These are phyloP conservation scores for Candida sp. DNA, from an alignment of 1,139 yeast genomes.

Conservation along the genomic window DNA sequence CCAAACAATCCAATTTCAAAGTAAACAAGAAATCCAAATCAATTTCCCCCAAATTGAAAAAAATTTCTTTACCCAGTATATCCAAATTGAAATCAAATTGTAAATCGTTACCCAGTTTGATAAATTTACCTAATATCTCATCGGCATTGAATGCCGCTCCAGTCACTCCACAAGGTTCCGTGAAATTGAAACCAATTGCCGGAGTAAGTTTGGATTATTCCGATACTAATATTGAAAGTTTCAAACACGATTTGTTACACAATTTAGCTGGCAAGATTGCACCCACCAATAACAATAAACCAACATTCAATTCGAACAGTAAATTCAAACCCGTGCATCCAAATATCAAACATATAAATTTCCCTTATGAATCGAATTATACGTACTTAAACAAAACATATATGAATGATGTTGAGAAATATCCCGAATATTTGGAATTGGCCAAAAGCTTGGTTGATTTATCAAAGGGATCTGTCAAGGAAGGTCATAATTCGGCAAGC, in stretches of 20 bases:
- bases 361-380: constrained; percentile 55
- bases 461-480: constrained; percentile 14
- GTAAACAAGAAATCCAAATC: background rate
- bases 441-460: constrained; percentile 43
- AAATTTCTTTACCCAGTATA: constrained; percentile 1
- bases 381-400: constrained; percentile 47
- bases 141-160: constrained; percentile 30
- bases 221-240: constrained; percentile 47
- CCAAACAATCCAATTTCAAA: background rate
- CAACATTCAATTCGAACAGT: constrained; percentile 40
- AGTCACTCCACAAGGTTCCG: constrained; percentile 21
- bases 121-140: constrained; percentile 38
- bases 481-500: background rate
- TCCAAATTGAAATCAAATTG: background rate
- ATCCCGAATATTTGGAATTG: constrained; percentile 47
- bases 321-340: constrained; percentile 27
- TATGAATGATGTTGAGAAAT: constrained; percentile 40
- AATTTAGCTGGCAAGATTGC: constrained; percentile 10
- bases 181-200: constrained; percentile 29
- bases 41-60: background rate
- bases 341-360: constrained; percentile 31
- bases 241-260: constrained; percentile 43
- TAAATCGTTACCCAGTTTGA: background rate
- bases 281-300: constrained; percentile 18
- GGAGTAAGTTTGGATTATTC: constrained; percentile 46